Evolutionary conservation across 2,329 filamentous ascomycete genomes (phyloP), one percentile per base, ranked within the genome.

Genomic region (Fusarium tuaranense): DNA sequence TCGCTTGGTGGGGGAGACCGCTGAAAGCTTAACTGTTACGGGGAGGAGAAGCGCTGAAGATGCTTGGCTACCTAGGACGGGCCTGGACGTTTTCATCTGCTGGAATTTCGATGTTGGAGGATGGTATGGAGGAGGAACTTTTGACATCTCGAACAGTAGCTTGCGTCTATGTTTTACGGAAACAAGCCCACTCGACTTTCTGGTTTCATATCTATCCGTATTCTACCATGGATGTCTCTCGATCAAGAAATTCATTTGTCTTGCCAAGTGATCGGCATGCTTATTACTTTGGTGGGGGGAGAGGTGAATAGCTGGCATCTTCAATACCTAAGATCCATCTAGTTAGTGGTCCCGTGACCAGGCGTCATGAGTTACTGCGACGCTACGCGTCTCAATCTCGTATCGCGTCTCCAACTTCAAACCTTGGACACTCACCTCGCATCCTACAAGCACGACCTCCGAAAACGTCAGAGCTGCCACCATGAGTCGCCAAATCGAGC

Each of bases 401-500:
- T 41, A 69, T 41, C 66, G 66, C 71, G 67, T 72, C 68, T 46
- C 57, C 34, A 44, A 53, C 62, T 65, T 70, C 48, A 61, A 60
- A 61, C 53, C 63, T 66, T 48, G 36, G 39, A 38, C 18, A 6
- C 41, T 34, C 53, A 41, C 32, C 12, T 20, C 14, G 48, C n/a
- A 41, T 51, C 22, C 36, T 46, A 53, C 25, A 44, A 57, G 46
- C 16, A 27, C 38, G 8, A 39, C 39, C 22, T 8, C 51, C 39
- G 57, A 32, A 34, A 38, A 63, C 51, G 3, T 18, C 57, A 63
- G 44, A 41, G 18, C 20, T 32, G 44, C 58, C 73, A 80, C 38
- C 36, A 97, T 97, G 94, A 94, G 93, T 79, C 89, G 91, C 69
- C 90, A 93, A 46, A 87, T 95, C 22, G 92, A 95, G 78, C 92